Evolutionary conservation across 2,329 filamentous ascomycete species (phyloP).

Genomic region (Botryotinia globosa): DNA sequence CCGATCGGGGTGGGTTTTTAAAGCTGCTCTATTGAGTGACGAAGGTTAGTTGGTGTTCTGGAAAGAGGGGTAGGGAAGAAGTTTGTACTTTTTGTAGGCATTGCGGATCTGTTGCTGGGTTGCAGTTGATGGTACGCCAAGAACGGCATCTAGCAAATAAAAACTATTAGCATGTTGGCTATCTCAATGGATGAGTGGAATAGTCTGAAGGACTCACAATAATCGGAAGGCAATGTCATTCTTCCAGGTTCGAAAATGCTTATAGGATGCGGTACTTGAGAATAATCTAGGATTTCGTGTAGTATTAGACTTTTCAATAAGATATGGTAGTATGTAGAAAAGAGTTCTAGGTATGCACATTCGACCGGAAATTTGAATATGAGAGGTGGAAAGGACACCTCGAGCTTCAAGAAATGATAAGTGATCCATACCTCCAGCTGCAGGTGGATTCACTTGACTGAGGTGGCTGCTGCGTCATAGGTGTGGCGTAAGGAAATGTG

Average conservation of each 20-base stretch:
- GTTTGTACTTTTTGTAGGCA: slow-evolving; percentile 79
- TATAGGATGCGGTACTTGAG: neutral
- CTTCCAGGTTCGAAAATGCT: neutral
- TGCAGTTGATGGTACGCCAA: slow-evolving; percentile 71
- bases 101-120: slow-evolving; percentile 81
- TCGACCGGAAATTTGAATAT: neutral
- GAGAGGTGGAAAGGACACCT: slow-evolving; percentile 15
- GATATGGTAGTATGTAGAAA: neutral
- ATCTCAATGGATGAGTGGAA: neutral
- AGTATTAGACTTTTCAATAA: neutral
- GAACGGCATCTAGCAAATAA: slow-evolving; percentile 59
- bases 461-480: slow-evolving; percentile 6
- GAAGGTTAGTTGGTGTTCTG: slow-evolving; percentile 10
- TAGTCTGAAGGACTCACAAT: slow-evolving; percentile 40
- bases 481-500: neutral
- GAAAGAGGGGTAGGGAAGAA: neutral
- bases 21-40: slow-evolving; percentile 62
- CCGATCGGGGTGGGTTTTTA: slow-evolving; percentile 92
- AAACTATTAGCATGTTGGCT: slow-evolving; percentile 15
- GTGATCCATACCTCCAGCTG: no score
- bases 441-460: neutral
- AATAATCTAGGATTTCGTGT: neutral
- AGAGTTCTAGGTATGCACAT: neutral
- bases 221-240: slow-evolving; percentile 36
- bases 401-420: slow-evolving; percentile 6